A percentile compares a stretch with the other conserved stretches of the same genome.
Conservation (phyloP, 768 basidiomycete genomes). For the Trametes cubensis region DNA sequence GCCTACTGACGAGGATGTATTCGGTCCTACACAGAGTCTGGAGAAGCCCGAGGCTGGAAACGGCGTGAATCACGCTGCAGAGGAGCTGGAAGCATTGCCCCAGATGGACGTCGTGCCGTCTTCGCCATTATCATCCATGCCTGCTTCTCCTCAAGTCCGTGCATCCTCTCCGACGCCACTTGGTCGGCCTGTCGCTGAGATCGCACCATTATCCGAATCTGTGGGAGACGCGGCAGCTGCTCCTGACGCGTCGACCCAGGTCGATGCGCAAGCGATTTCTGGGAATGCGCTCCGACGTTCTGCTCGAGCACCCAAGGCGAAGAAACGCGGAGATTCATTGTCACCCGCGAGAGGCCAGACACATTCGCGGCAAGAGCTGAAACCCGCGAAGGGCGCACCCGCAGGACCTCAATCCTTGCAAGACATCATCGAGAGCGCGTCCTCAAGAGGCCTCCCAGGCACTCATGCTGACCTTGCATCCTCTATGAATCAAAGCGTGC, state of each 20-base stretch:
- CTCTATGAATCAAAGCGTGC: too few relatives aligned
- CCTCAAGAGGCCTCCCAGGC: too few relatives aligned
- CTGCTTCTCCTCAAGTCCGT: background rate
- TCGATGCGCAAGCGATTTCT: background rate
- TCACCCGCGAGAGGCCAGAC: conserved; percentile 1
- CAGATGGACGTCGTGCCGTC: background rate
- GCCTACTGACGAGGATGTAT: conserved; percentile 1
- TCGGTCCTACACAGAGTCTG: background rate
- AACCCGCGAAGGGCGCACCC: background rate
- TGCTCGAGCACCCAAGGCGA: conserved; percentile 9
- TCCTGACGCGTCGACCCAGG: too few relatives aligned
- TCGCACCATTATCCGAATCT: background rate
- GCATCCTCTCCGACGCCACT: background rate
- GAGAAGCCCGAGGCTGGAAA: too few relatives aligned
- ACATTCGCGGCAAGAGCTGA: background rate
- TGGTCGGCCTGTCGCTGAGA: background rate
- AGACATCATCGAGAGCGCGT: too few relatives aligned
- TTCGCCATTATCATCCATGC: conserved; percentile 7
- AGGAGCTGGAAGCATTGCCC: background rate
- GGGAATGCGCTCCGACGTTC: conserved; percentile 13
- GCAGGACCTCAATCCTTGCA: background rate
- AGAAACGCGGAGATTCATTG: conserved; percentile 12
- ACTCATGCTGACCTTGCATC: too few relatives aligned
- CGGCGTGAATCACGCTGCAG: too few relatives aligned
- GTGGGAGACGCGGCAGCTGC: too few relatives aligned